These are phyloP conservation scores for Tricholoma terreum DNA, from an alignment of 768 basidiomycete genomes.

Conservation along the genomic window DNA sequence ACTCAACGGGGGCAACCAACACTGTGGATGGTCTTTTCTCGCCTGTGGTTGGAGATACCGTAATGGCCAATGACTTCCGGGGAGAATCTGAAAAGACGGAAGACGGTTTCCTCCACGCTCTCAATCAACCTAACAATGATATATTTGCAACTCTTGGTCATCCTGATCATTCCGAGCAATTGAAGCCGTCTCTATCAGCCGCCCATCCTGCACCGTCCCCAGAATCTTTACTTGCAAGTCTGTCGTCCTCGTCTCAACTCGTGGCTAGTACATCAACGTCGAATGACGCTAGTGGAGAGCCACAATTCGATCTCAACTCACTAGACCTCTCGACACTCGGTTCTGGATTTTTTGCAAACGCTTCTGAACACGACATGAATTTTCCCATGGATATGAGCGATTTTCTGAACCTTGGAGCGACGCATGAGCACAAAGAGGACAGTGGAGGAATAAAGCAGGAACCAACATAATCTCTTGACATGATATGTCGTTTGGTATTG, in stretches of 20 bases:
- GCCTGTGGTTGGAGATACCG: constrained; percentile 32
- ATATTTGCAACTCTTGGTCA: constrained; percentile 34
- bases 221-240: constrained; percentile 41
- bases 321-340: constrained; percentile 46
- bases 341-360: constrained; percentile 39
- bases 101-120: constrained; percentile 35
- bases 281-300: constrained; percentile 16
- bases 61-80: constrained; percentile 4
- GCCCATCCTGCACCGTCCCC: constrained; percentile 36
- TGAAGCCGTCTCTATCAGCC: constrained; percentile 11
- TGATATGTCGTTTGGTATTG: neutral
- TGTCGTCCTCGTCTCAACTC: constrained; percentile 32
- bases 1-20: constrained; percentile 30
- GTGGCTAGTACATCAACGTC: constrained; percentile 21
- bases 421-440: constrained; percentile 18
- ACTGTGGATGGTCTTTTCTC: constrained; percentile 52
- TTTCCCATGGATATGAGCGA: constrained; percentile 53
- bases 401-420: constrained; percentile 43
- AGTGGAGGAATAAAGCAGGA: constrained; percentile 5
- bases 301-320: constrained; percentile 47
- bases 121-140: constrained; percentile 21
- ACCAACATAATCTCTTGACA: neutral
- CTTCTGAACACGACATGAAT: constrained; percentile 39
- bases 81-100: constrained; percentile 21
- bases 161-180: constrained; percentile 9